phyloP scores from a whole-genome alignment of 2,329 filamentous ascomycete genomes.

The Pseudodiploospora longispora region DNA sequence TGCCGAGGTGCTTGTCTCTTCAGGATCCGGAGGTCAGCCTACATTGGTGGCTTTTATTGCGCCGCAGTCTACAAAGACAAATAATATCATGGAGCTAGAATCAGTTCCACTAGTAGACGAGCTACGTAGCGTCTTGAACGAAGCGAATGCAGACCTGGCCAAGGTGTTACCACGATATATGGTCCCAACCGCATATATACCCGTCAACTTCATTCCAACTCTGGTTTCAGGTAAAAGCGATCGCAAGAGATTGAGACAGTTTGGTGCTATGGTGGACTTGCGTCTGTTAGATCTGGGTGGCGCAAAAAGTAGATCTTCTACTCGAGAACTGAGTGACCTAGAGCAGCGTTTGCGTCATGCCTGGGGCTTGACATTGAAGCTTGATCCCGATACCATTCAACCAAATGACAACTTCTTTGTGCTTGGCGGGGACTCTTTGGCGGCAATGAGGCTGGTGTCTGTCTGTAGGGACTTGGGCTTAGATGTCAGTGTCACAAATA shows the following conservation, averaged over 20 bases:
- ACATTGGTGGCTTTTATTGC: background rate
- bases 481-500: conserved; percentile 1
- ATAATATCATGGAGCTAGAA: background rate
- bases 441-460: conserved; percentile 33
- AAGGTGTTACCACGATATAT: background rate
- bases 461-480: background rate
- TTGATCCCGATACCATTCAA: conserved; percentile 17
- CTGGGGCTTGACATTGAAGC: conserved; percentile 22
- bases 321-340: background rate
- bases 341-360: conserved; percentile 13
- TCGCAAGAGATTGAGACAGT: background rate
- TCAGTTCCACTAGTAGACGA: background rate
- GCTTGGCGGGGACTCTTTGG: conserved; percentile 36
- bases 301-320: background rate
- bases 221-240: conserved; percentile 1
- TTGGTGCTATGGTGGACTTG: background rate
- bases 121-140: background rate
- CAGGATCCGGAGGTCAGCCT: background rate
- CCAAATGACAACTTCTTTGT: conserved; percentile 30
- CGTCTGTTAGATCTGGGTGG: background rate
- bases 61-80: background rate
- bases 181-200: background rate
- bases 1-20: conserved; percentile 36
- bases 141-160: background rate
- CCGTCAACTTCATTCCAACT: background rate